Percentiles rank a stretch among this genome's conserved stretches.
Evolutionary conservation across 2,329 filamentous ascomycete species (phyloP).

Genomic region (Penicillium aurantiogriseum): DNA sequence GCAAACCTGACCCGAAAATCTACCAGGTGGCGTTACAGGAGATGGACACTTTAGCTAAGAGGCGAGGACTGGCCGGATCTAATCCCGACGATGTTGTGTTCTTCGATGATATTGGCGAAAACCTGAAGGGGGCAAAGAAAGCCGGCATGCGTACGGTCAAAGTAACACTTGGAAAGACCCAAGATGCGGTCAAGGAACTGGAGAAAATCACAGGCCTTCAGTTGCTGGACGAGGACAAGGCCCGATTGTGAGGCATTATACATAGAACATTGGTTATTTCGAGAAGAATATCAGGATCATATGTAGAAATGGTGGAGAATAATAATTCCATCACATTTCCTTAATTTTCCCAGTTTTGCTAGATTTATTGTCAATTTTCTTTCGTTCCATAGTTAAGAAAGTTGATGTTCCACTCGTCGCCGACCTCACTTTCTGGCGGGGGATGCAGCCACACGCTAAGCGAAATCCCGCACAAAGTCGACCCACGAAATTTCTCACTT

Average conservation of each 20-base stretch:
- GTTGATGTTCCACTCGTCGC: slow-evolving; percentile 36
- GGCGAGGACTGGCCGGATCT: slow-evolving; percentile 57
- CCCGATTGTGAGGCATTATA: slow-evolving; percentile 31
- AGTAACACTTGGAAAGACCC: slow-evolving; percentile 73
- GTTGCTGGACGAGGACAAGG: slow-evolving; percentile 40
- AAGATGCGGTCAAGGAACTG: slow-evolving; percentile 77
- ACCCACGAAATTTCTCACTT: slow-evolving; percentile 33
- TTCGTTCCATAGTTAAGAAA: background rate
- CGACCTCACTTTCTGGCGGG: slow-evolving; percentile 36
- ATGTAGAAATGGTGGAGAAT: background rate
- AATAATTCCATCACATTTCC: slow-evolving; percentile 1
- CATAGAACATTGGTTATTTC: background rate
- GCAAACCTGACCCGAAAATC: slow-evolving; percentile 82
- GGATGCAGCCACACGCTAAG: slow-evolving; percentile 42
- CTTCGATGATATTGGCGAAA: slow-evolving; percentile 91
- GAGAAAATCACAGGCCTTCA: slow-evolving; percentile 70
- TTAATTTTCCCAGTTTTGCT: background rate
- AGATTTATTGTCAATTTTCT: slow-evolving; percentile 1
- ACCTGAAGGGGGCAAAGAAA: slow-evolving; percentile 74
- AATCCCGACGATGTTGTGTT: slow-evolving; percentile 72
- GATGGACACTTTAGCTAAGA: slow-evolving; percentile 62
- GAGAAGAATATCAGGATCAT: background rate
- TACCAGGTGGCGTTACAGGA: slow-evolving; percentile 71
- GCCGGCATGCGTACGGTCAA: slow-evolving; percentile 81
- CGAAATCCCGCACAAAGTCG: slow-evolving; percentile 45